A percentile compares a stretch with the other conserved stretches of the same genome.
Conservation (phyloP, 768 basidiomycete genomes). For the Suillus subalutaceus region DNA sequence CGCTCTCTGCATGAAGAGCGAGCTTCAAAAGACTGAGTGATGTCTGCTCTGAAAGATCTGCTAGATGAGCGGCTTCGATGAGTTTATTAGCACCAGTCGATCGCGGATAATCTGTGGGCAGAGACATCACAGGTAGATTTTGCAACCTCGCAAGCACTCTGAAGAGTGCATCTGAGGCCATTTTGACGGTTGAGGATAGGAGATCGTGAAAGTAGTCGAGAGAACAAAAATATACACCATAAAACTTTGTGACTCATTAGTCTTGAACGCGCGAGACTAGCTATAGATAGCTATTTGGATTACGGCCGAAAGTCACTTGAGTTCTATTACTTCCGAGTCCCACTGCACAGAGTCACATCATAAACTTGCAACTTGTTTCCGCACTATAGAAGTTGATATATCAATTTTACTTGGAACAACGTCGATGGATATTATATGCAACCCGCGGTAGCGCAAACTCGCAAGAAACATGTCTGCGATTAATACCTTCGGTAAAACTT, state of each 20-base stretch:
- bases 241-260: slow-evolving; percentile 6
- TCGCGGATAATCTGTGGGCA: slow-evolving; percentile 96
- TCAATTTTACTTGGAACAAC: too few species aligned
- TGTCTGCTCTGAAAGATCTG: slow-evolving; percentile 73
- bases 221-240: not conserved
- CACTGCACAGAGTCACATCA: too few species aligned
- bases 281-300: too few species aligned
- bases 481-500: not conserved
- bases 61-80: slow-evolving; percentile 80
- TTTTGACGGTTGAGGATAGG: slow-evolving; percentile 17
- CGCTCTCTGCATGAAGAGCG: slow-evolving; percentile 68
- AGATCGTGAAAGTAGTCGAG: not conserved
- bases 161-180: slow-evolving; percentile 39
- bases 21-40: slow-evolving; percentile 83
- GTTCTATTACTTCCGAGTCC: too few species aligned
- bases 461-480: too few species aligned
- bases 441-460: too few species aligned
- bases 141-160: slow-evolving; percentile 69
- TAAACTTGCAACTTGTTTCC: too few species aligned
- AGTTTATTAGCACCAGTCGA: slow-evolving; percentile 72
- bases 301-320: not conserved
- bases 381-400: too few species aligned
- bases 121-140: slow-evolving; percentile 83
- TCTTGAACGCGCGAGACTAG: not conserved
- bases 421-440: too few species aligned